These are phyloP conservation scores for Simmondsia chinensis DNA, from an alignment of 148 eudicot species.

Conservation along the genomic window DNA sequence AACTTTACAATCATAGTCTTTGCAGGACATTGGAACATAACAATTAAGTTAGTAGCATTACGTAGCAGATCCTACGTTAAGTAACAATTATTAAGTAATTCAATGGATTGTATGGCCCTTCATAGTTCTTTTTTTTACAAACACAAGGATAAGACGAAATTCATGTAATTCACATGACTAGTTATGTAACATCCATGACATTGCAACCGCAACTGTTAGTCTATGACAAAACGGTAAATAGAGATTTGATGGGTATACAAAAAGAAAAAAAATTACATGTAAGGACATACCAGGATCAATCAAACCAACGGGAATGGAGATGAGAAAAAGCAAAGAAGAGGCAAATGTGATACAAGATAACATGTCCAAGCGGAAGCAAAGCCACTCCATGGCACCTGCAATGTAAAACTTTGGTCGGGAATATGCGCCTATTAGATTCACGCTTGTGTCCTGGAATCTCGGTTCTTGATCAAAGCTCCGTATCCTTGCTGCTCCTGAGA, in stretches of 20 bases:
- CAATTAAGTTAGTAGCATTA: too few species aligned
- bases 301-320: conserved; percentile 41
- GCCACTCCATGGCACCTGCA: conserved; percentile 59
- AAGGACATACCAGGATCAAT: conserved; percentile 50
- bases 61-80: too few species aligned
- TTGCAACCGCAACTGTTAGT: neutral
- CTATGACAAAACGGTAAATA: too few species aligned
- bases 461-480: conserved; percentile 56
- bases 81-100: too few species aligned
- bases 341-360: conserved; percentile 41
- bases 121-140: conserved; percentile 19
- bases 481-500: conserved; percentile 55
- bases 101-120: conserved; percentile 32
- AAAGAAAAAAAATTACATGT: too few species aligned
- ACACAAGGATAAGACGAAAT: conserved; percentile 11
- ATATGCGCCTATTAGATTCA: conserved; percentile 33
- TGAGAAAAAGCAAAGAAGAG: conserved; percentile 42
- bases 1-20: too few species aligned
- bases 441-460: conserved; percentile 32
- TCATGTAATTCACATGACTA: too few species aligned
- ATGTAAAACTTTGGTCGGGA: conserved; percentile 54
- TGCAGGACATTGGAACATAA: too few species aligned
- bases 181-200: too few species aligned
- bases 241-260: too few species aligned
- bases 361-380: conserved; percentile 48